Conservation (phyloP, 1,284 basidiomycete genomes). For the Erythrobasidium hasegawianum region DNA sequence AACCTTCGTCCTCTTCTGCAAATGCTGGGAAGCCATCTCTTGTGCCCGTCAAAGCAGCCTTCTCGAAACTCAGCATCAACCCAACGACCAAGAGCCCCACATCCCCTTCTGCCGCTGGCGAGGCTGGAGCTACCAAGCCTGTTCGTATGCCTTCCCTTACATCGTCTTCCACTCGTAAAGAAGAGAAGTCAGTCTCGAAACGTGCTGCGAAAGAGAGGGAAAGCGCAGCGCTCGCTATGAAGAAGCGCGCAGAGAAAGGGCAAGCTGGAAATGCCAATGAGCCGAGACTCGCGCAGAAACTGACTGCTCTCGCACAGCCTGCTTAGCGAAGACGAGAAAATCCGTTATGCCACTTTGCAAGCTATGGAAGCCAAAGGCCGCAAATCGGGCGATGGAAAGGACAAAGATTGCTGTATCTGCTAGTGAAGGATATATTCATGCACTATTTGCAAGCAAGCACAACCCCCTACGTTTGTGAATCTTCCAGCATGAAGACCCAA, state of each 20-base stretch:
- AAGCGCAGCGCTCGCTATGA: conserved; percentile 36
- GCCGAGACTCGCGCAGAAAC: too few species aligned
- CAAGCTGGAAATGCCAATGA: conserved; percentile 1
- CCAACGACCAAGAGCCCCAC: neutral
- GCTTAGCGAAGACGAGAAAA: conserved; percentile 39
- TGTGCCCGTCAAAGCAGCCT: neutral
- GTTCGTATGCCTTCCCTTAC: neutral
- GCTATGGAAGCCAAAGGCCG: conserved; percentile 36
- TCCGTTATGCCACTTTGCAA: conserved; percentile 39
- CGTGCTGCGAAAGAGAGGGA: conserved; percentile 37
- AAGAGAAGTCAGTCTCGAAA: conserved; percentile 21
- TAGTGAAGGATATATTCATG: too few species aligned
- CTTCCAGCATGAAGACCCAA: too few species aligned
- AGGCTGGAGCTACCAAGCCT: neutral
- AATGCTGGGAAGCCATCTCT: neutral
- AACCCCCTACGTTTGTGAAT: too few species aligned
- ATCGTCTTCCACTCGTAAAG: neutral
- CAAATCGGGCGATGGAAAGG: neutral
- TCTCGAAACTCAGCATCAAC: conserved; percentile 5
- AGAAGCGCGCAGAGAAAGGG: conserved; percentile 41
- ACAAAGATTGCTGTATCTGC: conserved; percentile 22
- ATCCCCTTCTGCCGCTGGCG: neutral
- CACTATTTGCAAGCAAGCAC: too few species aligned
- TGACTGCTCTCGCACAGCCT: conserved; percentile 27
- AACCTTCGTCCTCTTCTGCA: neutral